A percentile compares a stretch with the other conserved stretches of the same genome.
Evolutionary conservation across 805 yeast genomes (phyloP).

Genomic region (Starmerella khaoyaiensis): DNA sequence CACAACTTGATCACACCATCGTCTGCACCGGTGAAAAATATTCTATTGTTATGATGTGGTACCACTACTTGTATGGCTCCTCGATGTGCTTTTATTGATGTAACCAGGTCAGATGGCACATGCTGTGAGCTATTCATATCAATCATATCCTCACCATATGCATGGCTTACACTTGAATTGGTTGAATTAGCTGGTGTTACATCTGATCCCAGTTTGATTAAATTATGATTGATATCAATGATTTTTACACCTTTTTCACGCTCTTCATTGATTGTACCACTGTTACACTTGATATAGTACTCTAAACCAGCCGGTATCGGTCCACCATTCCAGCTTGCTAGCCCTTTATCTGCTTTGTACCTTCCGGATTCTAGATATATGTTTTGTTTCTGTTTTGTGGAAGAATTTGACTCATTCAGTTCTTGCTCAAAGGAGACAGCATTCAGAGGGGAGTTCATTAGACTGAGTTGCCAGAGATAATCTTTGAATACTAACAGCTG

Average conservation of each 20-base stretch:
- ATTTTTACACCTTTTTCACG: background rate
- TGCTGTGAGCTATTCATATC: no score
- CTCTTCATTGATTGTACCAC: conserved; percentile 6
- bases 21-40: conserved; percentile 66
- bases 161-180: background rate
- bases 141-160: background rate
- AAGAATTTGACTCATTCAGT: background rate
- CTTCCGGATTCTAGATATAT: background rate
- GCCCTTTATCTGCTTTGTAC: background rate
- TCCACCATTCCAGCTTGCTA: conserved; percentile 14
- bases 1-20: conserved; percentile 63
- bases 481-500: conserved; percentile 60
- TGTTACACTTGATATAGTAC: conserved; percentile 24
- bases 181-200: background rate
- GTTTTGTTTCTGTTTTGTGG: background rate
- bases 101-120: conserved; percentile 31
- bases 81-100: conserved; percentile 52
- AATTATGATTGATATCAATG: conserved; percentile 1
- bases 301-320: conserved; percentile 11
- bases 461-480: conserved; percentile 37
- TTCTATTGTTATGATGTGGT: conserved; percentile 48
- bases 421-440: no score
- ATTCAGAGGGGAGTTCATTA: conserved; percentile 3
- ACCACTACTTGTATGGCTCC: conserved; percentile 45
- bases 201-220: background rate